Conservation (phyloP, 1,139 yeast genomes). For the Lodderomyces parapsilosis region DNA sequence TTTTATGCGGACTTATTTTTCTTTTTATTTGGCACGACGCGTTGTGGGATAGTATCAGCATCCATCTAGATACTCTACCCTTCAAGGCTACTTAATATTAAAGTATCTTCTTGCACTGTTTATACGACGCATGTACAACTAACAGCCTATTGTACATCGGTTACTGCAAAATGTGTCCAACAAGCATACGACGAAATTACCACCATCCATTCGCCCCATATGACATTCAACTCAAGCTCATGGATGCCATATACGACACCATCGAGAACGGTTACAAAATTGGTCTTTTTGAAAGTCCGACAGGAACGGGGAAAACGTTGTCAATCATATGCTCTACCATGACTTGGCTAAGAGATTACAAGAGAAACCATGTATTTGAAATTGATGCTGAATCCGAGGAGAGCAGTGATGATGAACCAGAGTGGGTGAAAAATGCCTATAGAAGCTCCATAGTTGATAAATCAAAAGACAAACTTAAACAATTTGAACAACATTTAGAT, state of each 20-base stretch:
- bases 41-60: too few relatives aligned
- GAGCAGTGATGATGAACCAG: slow-evolving; percentile 54
- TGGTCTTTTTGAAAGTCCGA: slow-evolving; percentile 90
- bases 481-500: slow-evolving; percentile 43
- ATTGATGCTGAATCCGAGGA: slow-evolving; percentile 22
- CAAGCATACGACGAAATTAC: slow-evolving; percentile 24
- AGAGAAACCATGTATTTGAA: slow-evolving; percentile 22
- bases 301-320: slow-evolving; percentile 92
- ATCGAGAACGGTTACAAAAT: slow-evolving; percentile 59
- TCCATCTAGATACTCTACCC: too few relatives aligned
- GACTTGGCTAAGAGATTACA: slow-evolving; percentile 78
- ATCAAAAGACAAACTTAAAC: slow-evolving; percentile 29
- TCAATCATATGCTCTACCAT: slow-evolving; percentile 83
- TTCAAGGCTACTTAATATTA: too few relatives aligned
- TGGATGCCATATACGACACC: slow-evolving; percentile 70
- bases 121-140: background rate
- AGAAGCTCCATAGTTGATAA: slow-evolving; percentile 29
- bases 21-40: background rate
- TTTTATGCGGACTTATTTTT: too few relatives aligned
- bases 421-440: slow-evolving; percentile 55
- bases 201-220: slow-evolving; percentile 84
- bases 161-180: slow-evolving; percentile 1
- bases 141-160: background rate
- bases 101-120: too few relatives aligned
- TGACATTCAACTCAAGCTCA: slow-evolving; percentile 71